Evolutionary conservation across 352 stramenopile genomes (phyloP).

Genomic region (Phytopythium delawarense): DNA sequence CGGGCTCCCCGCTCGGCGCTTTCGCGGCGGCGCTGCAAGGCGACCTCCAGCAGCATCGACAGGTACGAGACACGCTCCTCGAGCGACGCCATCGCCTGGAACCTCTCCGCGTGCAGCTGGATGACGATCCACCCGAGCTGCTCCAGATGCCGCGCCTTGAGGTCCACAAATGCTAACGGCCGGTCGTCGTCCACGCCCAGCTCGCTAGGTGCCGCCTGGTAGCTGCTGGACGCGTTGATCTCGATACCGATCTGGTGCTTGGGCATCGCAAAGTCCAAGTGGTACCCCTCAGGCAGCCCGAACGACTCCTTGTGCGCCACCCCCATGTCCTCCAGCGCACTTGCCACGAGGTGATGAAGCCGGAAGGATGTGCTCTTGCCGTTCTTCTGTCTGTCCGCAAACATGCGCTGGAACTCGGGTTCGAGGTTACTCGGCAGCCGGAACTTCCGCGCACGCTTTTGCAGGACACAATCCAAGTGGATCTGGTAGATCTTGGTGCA

Average conservation of each 20-base stretch:
- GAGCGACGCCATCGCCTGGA: conserved; percentile 39
- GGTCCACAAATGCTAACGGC: conserved; percentile 47
- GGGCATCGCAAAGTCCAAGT: conserved; percentile 44
- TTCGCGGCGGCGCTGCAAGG: conserved; percentile 23
- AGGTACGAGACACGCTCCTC: conserved; percentile 55
- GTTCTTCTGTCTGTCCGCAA: conserved; percentile 43
- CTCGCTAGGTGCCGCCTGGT: conserved; percentile 32
- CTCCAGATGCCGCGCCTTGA: conserved; percentile 64
- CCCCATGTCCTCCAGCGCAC: conserved; percentile 48
- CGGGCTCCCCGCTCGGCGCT: neutral
- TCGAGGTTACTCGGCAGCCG: conserved; percentile 21
- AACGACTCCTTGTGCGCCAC: conserved; percentile 30
- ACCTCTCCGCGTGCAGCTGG: conserved; percentile 48
- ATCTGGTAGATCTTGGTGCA: conserved; percentile 60
- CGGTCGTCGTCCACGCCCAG: conserved; percentile 36
- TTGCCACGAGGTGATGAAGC: conserved; percentile 50
- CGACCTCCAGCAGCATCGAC: conserved; percentile 69
- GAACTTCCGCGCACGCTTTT: conserved; percentile 26
- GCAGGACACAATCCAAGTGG: conserved; percentile 52
- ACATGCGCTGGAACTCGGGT: conserved; percentile 39
- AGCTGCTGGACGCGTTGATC: conserved; percentile 50
- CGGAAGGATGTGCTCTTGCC: conserved; percentile 56
- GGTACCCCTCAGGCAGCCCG: conserved; percentile 38
- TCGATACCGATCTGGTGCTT: conserved; percentile 63
- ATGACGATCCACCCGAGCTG: conserved; percentile 67